phyloP scores from a whole-genome alignment of 192 early-diverging fungal species.

The Rhizophagus clarus region DNA sequence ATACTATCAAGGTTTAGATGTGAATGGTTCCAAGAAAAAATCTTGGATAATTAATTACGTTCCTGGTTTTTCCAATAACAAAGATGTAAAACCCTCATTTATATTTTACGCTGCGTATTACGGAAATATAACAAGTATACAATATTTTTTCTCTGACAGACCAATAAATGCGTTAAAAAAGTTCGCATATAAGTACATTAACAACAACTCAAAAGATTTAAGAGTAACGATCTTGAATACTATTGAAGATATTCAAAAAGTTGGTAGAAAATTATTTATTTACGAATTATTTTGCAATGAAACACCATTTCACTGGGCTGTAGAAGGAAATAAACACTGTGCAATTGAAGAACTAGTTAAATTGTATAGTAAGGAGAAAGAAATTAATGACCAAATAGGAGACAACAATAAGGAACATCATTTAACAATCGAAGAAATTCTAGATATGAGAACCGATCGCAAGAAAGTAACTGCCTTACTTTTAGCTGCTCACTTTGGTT shows the following conservation, averaged over 20 bases:
- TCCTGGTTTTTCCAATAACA: background rate
- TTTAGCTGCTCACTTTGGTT: background rate
- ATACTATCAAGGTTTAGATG: slow-evolving; percentile 8
- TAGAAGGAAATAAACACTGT: background rate
- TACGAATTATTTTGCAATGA: background rate
- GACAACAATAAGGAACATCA: too few species aligned
- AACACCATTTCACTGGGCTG: background rate
- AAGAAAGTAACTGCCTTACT: background rate
- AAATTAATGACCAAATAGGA: background rate
- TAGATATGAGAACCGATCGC: background rate
- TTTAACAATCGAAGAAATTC: background rate
- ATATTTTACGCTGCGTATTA: background rate
- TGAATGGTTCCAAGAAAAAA: slow-evolving; percentile 9
- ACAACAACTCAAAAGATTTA: background rate
- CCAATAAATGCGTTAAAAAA: background rate
- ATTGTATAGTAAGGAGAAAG: background rate
- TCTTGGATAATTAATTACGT: background rate
- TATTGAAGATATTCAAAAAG: slow-evolving; percentile 1
- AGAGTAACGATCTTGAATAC: background rate
- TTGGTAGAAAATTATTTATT: background rate
- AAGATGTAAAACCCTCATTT: background rate
- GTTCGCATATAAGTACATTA: background rate
- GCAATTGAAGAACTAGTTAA: slow-evolving; percentile 4
- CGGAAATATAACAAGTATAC: background rate
- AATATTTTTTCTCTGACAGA: slow-evolving; percentile 1